phyloP scores from a whole-genome alignment of 306 rosid species.

The Castanea crenata region DNA sequence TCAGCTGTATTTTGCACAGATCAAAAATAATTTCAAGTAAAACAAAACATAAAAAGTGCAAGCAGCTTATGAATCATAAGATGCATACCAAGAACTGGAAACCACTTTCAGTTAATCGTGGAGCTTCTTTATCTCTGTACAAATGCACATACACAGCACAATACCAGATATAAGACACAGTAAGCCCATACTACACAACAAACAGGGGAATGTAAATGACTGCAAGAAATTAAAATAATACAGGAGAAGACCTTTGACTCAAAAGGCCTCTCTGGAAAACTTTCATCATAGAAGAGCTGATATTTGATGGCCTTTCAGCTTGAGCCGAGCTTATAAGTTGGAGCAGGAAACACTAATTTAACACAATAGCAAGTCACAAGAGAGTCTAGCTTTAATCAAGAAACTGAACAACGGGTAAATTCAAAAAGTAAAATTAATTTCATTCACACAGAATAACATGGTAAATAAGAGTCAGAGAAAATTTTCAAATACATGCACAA shows the following conservation, averaged over 20 bases:
- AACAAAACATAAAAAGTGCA: constrained; percentile 31
- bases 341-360: constrained; percentile 82
- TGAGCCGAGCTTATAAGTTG: constrained; percentile 85
- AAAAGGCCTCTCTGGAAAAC: constrained; percentile 86
- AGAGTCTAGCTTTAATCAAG: constrained; percentile 30
- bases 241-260: constrained; percentile 65
- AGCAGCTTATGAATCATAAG: constrained; percentile 28
- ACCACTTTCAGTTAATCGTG: constrained; percentile 88
- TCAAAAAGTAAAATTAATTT: constrained; percentile 3
- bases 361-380: constrained; percentile 43
- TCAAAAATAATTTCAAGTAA: constrained; percentile 30
- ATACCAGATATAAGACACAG: constrained; percentile 23
- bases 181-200: not conserved
- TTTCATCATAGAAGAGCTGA: constrained; percentile 87
- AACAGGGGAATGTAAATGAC: constrained; percentile 13
- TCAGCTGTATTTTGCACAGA: constrained; percentile 60
- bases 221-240: constrained; percentile 6
- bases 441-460: constrained; percentile 3
- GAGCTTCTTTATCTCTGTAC: constrained; percentile 84
- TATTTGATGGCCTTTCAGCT: constrained; percentile 68
- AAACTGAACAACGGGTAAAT: constrained; percentile 24
- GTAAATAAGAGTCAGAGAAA: constrained; percentile 5
- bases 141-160: constrained; percentile 11
- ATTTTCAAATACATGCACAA: constrained; percentile 14
- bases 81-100: constrained; percentile 96